These are phyloP conservation scores for Gonium pectorale DNA, from an alignment of 139 green algal genomes.

Conservation along the genomic window DNA sequence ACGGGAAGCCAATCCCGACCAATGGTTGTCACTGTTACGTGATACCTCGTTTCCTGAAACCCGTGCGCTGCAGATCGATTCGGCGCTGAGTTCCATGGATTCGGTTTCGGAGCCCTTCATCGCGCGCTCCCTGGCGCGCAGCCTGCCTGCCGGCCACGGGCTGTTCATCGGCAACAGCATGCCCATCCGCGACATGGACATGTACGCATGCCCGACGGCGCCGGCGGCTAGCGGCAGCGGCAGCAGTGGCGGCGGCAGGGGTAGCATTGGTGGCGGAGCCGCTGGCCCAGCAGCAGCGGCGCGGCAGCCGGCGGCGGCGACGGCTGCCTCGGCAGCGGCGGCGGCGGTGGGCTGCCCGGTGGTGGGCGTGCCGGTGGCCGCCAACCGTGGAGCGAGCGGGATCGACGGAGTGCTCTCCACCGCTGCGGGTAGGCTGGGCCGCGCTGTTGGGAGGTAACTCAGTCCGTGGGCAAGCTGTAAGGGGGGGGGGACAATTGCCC, in stretches of 20 bases:
- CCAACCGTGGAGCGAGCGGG: constrained; percentile 94
- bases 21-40: no score
- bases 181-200: constrained; percentile 98
- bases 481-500: no score
- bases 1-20: neutral
- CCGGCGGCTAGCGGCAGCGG: no score
- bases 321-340: neutral
- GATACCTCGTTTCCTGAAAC: neutral
- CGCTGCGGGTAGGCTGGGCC: constrained; percentile 64
- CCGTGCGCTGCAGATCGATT: constrained; percentile 13
- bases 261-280: neutral
- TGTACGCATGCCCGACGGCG: constrained; percentile 76
- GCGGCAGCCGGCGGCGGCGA: neutral
- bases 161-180: constrained; percentile 99
- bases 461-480: no score
- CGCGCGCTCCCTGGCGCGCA: constrained; percentile 61
- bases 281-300: neutral
- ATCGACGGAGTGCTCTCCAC: constrained; percentile 97
- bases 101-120: constrained; percentile 79
- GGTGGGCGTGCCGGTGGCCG: constrained; percentile 71
- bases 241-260: constrained; percentile 15
- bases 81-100: constrained; percentile 38
- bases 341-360: neutral
- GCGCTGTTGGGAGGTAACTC: no score
- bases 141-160: constrained; percentile 75